phyloP scores from a whole-genome alignment of 2,329 filamentous ascomycete species.

The Talaromyces sp. region DNA sequence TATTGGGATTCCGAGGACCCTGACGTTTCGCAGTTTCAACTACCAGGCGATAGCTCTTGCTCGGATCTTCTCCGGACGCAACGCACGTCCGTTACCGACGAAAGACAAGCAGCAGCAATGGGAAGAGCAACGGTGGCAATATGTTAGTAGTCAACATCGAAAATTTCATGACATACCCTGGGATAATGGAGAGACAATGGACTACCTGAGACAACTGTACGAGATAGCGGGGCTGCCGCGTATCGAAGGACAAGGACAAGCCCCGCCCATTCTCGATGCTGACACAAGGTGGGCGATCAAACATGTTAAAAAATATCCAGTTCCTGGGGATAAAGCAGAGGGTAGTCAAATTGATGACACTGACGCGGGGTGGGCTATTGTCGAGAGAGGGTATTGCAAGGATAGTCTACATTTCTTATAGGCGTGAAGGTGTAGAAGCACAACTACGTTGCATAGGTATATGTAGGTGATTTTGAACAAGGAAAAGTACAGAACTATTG shows the following conservation, averaged over 20 bases:
- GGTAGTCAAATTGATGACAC: not conserved
- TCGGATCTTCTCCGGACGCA: slow-evolving; percentile 50
- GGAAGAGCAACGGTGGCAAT: slow-evolving; percentile 43
- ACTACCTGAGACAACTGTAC: slow-evolving; percentile 14
- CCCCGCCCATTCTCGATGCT: slow-evolving; percentile 15
- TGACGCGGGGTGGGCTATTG: slow-evolving; percentile 3
- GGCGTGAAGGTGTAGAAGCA: not conserved
- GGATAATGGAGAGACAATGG: slow-evolving; percentile 16
- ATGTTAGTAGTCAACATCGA: slow-evolving; percentile 11
- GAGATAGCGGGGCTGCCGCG: slow-evolving; percentile 14
- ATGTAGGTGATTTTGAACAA: not conserved
- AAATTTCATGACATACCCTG: slow-evolving; percentile 17
- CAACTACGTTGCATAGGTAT: not conserved
- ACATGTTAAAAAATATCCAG: slow-evolving; percentile 15
- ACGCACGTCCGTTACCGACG: slow-evolving; percentile 38
- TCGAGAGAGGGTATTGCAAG: slow-evolving; percentile 5
- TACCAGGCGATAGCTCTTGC: slow-evolving; percentile 60
- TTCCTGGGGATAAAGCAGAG: slow-evolving; percentile 9
- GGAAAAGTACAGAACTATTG: not conserved
- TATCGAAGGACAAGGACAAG: slow-evolving; percentile 16
- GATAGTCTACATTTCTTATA: slow-evolving; percentile 16
- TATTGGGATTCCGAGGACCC: slow-evolving; percentile 34
- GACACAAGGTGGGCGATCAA: slow-evolving; percentile 20
- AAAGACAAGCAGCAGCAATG: slow-evolving; percentile 46
- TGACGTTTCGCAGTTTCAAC: slow-evolving; percentile 62